phyloP scores from a whole-genome alignment of 2,329 filamentous ascomycete species.

The Juglanconis juglandina region DNA sequence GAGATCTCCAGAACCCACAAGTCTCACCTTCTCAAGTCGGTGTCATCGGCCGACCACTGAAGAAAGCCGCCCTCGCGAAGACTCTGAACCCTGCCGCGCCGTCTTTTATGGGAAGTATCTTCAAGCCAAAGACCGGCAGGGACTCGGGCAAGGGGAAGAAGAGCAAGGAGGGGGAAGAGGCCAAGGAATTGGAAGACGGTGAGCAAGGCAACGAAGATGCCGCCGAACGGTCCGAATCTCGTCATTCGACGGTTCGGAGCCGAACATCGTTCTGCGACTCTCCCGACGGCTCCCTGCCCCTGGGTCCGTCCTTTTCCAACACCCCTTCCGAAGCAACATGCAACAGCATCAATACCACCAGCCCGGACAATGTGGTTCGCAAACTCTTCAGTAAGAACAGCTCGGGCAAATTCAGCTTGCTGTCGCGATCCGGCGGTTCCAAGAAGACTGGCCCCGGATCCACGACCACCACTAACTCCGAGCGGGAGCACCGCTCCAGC shows the following conservation, averaged over 20 bases:
- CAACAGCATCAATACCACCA: slow-evolving; percentile 39
- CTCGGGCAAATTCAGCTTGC: slow-evolving; percentile 62
- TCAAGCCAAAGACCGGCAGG: slow-evolving; percentile 42
- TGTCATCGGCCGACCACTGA: slow-evolving; percentile 71
- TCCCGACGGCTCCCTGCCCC: slow-evolving; percentile 49
- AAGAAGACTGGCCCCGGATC: slow-evolving; percentile 51
- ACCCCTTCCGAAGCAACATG: slow-evolving; percentile 51
- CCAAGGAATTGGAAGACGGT: slow-evolving; percentile 26
- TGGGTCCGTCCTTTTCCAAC: slow-evolving; percentile 56
- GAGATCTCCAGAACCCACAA: slow-evolving; percentile 50
- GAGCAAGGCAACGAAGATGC: slow-evolving; percentile 11
- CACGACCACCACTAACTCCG: slow-evolving; percentile 52
- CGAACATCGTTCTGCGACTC: slow-evolving; percentile 41
- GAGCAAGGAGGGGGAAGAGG: slow-evolving; percentile 37
- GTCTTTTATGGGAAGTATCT: slow-evolving; percentile 75
- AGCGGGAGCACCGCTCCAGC: slow-evolving; percentile 45
- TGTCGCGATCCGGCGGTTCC: slow-evolving; percentile 52
- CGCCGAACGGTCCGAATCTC: slow-evolving; percentile 31
- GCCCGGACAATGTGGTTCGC: slow-evolving; percentile 53
- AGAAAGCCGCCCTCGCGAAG: slow-evolving; percentile 50
- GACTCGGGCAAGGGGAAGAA: slow-evolving; percentile 38
- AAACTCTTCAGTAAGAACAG: slow-evolving; percentile 64
- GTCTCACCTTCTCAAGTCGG: slow-evolving; percentile 57
- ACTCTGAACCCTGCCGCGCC: slow-evolving; percentile 85
- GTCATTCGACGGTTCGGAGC: slow-evolving; percentile 21